phyloP scores from a whole-genome alignment of 2,329 filamentous ascomycete species.

The Apiospora saccharicola region DNA sequence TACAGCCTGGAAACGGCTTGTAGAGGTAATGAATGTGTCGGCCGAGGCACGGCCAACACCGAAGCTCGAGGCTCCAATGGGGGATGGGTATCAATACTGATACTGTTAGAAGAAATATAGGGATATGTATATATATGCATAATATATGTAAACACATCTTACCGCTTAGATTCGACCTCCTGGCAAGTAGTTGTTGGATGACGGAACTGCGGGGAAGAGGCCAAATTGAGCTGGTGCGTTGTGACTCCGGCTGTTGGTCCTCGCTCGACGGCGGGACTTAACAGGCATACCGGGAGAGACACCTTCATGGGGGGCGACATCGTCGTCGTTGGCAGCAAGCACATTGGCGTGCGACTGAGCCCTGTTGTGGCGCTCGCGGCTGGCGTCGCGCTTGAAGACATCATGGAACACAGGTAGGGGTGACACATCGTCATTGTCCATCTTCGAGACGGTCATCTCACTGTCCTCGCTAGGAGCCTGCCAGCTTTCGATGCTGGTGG shows the following conservation, averaged over 20 bases:
- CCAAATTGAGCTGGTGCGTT: constrained; percentile 39
- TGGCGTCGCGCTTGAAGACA: constrained; percentile 28
- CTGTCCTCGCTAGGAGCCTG: constrained; percentile 32
- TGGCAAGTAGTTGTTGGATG: constrained; percentile 22
- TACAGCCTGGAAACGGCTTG: neutral
- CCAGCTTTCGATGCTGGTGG: constrained; percentile 45
- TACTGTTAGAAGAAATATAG: neutral
- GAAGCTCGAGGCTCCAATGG: neutral
- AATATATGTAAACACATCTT: neutral
- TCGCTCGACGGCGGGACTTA: constrained; percentile 41
- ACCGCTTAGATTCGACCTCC: constrained; percentile 12
- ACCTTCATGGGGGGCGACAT: constrained; percentile 21
- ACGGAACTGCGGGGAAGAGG: constrained; percentile 38
- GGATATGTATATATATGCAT: neutral
- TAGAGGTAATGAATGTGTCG: neutral
- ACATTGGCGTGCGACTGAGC: constrained; percentile 42
- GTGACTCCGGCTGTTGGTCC: constrained; percentile 42
- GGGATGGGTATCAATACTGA: neutral
- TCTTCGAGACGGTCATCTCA: constrained; percentile 26
- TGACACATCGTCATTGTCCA: constrained; percentile 27
- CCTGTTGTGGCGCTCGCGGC: constrained; percentile 38
- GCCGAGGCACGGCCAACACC: neutral
- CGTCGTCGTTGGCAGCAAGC: constrained; percentile 30
- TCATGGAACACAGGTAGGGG: constrained; percentile 25
- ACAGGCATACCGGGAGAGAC: constrained; percentile 31